A percentile compares a stretch with the other conserved stretches of the same genome.
These are phyloP conservation scores for Stephania yunnanensis DNA, from an alignment of 164 flowering plant species.

Conservation along the genomic window DNA sequence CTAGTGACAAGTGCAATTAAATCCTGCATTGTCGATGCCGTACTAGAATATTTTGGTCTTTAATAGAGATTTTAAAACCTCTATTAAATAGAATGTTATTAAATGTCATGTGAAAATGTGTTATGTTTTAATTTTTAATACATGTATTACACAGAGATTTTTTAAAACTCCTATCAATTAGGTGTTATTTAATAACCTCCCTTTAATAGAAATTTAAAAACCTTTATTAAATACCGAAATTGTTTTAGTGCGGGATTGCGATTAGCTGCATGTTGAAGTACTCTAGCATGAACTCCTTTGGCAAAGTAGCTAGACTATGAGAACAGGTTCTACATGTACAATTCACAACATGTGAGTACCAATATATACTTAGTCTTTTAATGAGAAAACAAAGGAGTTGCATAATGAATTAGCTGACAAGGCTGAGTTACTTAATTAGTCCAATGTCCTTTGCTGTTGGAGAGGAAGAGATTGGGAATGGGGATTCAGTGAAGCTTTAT, in stretches of 20 bases:
- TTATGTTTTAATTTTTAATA: too few species aligned
- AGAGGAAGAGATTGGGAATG: constrained; percentile 14
- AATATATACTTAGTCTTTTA: constrained; percentile 27
- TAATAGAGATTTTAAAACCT: too few species aligned
- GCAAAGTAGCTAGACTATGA: constrained; percentile 21
- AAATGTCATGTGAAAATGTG: too few species aligned
- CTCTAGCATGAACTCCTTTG: constrained; percentile 32
- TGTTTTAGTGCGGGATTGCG: too few species aligned
- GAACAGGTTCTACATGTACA: constrained; percentile 30
- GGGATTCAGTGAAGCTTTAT: constrained; percentile 27
- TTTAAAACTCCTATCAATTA: too few species aligned
- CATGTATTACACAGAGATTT: too few species aligned
- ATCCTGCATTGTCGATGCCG: constrained; percentile 22
- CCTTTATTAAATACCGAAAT: too few species aligned
- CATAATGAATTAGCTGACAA: constrained; percentile 15
- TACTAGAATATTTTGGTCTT: too few species aligned
- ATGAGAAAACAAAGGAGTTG: constrained; percentile 18
- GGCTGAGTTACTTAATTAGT: constrained; percentile 13
- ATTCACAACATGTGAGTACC: constrained; percentile 15
- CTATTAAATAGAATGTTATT: too few species aligned
- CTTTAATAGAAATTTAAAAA: too few species aligned
- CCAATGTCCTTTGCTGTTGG: constrained; percentile 30
- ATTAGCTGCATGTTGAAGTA: constrained; percentile 42
- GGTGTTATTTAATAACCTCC: too few species aligned
- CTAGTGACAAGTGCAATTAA: constrained; percentile 21